Base-by-base conservation (phyloP, 768 basidiomycete species). In the Rickenella mellea region DNA sequence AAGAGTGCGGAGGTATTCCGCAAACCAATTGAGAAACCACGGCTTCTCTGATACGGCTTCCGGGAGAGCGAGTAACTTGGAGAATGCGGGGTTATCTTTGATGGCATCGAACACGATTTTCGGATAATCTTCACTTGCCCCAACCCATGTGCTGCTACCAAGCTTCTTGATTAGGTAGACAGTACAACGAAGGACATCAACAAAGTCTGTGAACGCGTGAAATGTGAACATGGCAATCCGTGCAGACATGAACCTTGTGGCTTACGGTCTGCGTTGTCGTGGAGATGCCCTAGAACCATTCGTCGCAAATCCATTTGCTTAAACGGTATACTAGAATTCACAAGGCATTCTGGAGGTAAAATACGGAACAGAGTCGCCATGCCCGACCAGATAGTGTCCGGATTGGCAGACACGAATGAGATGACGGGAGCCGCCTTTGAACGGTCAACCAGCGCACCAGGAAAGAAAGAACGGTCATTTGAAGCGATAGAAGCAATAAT, bases 51-150 rank as follows among this genome's bases (percentile, higher is more conserved):
- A 56, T 20, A 56, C 49, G 7, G 59, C 48, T 33, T 53, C 53
- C 9, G 55, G 46, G 3, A 56, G 60, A 41, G 66, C 63, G 10
- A 86, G 48, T 30, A 74, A 58, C 24, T 67, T 57, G 26, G 63
- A 53, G 53, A 74, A 82, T 5, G 68, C 64, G 2, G 66, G 56
- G 56, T 94, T 97, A 54, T 88, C 80, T 56, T 84, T 85, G 54
- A 97, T 73, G 11, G 81, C 73, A 53, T 87, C 88, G 51, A 94
- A 82, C 6, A 90, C 72, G 27, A 83, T 70, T 49, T 80, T 74
- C 2, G 90, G 82, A 53, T 80, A 86, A 51, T 87, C 80, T 4
- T 75, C 66, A 1, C 73, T 72, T 49, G 86, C 80, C 22, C 70
- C 74, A 15, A 66, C 56, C 93, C 94, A 97, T 11, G 90, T 56